phyloP scores from a whole-genome alignment of 805 yeast genomes.

The Clavispora vitiphila region DNA sequence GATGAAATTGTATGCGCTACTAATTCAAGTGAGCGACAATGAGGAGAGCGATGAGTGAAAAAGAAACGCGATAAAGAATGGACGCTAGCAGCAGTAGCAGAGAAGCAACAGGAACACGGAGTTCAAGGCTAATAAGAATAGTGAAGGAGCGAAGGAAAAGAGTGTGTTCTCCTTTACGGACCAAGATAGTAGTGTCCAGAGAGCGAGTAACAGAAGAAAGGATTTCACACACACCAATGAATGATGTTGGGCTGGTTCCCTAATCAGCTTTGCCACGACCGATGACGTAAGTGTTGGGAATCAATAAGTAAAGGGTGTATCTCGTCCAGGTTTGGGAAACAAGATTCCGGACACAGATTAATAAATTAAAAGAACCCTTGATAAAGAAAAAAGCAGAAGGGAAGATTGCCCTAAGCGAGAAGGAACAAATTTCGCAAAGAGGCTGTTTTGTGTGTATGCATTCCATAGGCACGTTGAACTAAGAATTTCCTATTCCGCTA shows the following conservation, averaged over 20 bases:
- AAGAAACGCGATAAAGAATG: slow-evolving; percentile 1
- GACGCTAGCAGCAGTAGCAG: slow-evolving; percentile 2
- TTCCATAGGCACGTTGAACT: neutral
- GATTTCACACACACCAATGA: neutral
- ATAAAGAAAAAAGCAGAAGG: neutral
- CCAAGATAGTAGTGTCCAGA: neutral
- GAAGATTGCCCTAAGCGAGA: neutral
- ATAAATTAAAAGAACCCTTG: neutral
- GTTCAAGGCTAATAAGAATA: neutral
- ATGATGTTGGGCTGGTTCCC: neutral
- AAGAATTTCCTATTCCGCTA: neutral
- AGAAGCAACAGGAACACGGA: neutral
- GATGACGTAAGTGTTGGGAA: neutral
- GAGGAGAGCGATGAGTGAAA: neutral
- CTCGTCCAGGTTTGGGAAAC: neutral
- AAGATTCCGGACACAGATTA: neutral
- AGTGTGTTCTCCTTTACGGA: neutral
- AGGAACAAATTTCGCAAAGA: neutral
- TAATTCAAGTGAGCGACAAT: neutral
- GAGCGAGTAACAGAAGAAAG: neutral
- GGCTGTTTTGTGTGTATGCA: neutral
- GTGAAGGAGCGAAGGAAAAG: neutral
- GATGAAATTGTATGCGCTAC: neutral
- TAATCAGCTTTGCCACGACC: slow-evolving; percentile 1
- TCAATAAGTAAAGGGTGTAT: neutral